Evolutionary conservation across 495 filamentous ascomycete species (phyloP), one percentile per base, ranked within the genome.

Genomic region (Aspergillus incahuasiensis): DNA sequence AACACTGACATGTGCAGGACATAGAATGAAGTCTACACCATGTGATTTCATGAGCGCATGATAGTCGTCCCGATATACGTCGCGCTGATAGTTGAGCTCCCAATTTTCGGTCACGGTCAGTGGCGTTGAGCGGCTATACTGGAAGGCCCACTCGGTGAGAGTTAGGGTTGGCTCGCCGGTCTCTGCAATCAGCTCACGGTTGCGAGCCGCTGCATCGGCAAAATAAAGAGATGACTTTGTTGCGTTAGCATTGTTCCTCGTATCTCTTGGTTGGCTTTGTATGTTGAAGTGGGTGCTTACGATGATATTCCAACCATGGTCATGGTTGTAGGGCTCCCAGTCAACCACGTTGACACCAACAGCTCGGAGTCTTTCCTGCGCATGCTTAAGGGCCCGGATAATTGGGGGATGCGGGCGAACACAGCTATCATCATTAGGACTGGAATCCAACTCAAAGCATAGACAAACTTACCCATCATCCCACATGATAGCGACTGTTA

Each of bases 371-470:
- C 80, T 79, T n/a, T 71, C 68, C n/a, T 78, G 76, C 0, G 86
- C 71, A 25, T 79, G 63, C 39, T 75, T 68, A 18, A 91, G 65
- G 7, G 82, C 87, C 8, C 85, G 72, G 0, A 70, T 72, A 0
- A 91, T 72, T 0, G 88, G 88, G 4, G 88, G 88, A 61, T 91
- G 87, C 1, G 87, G 86, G 41, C 74, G 79, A 42, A 73, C 73
- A 55, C 38, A 45, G 1, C 56, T 58, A 5, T 40, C 9, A 3
- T 32, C n/a, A 30, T 52, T 34, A 48, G 39, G 35, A 11, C 16
- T 24, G n/a, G 12, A 18, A 15, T n/a, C 8, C 25, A 25, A n/a
- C 35, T 12, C 15, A 35, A 50, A 20, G 2, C 22, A 34, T 12
- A 48, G 7, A 6, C 15, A 18, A 51, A 85, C 68, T 20, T 63